Evolutionary conservation across 805 yeast genomes (phyloP), one percentile per base, ranked within the genome.

Genomic region (Saccharomyces eubayanus): DNA sequence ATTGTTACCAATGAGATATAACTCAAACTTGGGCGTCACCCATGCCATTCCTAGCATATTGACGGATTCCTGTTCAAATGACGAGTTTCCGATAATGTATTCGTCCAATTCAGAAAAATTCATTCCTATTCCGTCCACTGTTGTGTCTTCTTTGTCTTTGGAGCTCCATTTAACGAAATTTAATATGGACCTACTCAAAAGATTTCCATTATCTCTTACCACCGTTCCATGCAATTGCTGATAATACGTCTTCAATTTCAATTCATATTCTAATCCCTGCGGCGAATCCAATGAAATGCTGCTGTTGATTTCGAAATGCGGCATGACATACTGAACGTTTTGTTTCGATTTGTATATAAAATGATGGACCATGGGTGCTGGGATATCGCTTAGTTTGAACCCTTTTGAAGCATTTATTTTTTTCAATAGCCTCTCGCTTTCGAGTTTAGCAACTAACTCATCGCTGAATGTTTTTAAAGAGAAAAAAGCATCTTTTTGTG

Each of bases 271-370:
- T 28, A 47, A 40, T 16, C 54, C 50, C 11, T 53, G 49, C 5
- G 49, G 29, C 27, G 63, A 51, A n/a, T 53, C 51, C 6, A 57
- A n/a, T 10, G 30, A 50, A 12, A 12, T 47, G 9, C 47, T 40
- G 48, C 53, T 57, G 5, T 67, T 58, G 28, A 56, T 53, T 16
- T 61, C 62, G 27, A 62, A 40, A 14, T 59, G 68, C 48, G 58
- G 77, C 65, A 63, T 63, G 4, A 64, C 61, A 53, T 64, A 66
- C 52, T 67, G 97, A 16, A 89, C 82, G 53, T 80, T 79, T 24
- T 72, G 72, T 55, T 80, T 84, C 31, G 88, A 80, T 68, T 88
- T 90, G 74, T 82, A 91, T 27, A 90, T 77, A 64, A 91, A 94
- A 71, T 90, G 97, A 56, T 82, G 79, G 10, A 92, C 77, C 53